These are phyloP conservation scores for Camellia granthamiana DNA, from an alignment of 148 eudicot species.

Conservation along the genomic window DNA sequence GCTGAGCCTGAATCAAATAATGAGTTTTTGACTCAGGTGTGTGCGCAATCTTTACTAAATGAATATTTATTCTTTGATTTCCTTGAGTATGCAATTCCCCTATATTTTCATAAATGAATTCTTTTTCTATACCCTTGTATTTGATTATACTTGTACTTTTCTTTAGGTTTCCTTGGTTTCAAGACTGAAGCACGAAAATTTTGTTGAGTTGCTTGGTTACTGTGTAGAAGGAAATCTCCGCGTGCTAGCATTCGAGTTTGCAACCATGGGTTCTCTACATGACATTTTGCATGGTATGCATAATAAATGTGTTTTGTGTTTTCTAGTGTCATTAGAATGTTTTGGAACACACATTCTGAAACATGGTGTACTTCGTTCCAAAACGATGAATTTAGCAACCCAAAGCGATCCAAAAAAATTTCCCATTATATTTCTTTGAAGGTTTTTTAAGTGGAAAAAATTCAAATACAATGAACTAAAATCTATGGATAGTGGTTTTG, in stretches of 20 bases:
- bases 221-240: conserved; percentile 70
- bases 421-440: no score
- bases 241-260: conserved; percentile 78
- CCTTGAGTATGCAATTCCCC: neutral
- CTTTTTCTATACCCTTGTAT: conserved; percentile 2
- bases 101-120: neutral
- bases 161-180: conserved; percentile 77
- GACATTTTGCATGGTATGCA: conserved; percentile 77
- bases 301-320: neutral
- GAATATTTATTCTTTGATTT: neutral
- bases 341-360: no score
- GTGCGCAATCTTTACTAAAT: neutral
- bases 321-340: no score
- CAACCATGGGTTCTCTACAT: conserved; percentile 80
- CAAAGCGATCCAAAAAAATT: no score
- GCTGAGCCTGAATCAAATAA: conserved; percentile 60
- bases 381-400: no score
- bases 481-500: no score
- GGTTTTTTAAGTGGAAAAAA: no score
- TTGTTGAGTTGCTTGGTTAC: conserved; percentile 79
- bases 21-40: conserved; percentile 82
- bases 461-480: no score
- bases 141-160: conserved; percentile 9
- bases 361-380: no score
- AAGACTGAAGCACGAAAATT: conserved; percentile 70